Evolutionary conservation across 768 basidiomycete genomes (phyloP).

Genomic region (Lentinula raphanica): DNA sequence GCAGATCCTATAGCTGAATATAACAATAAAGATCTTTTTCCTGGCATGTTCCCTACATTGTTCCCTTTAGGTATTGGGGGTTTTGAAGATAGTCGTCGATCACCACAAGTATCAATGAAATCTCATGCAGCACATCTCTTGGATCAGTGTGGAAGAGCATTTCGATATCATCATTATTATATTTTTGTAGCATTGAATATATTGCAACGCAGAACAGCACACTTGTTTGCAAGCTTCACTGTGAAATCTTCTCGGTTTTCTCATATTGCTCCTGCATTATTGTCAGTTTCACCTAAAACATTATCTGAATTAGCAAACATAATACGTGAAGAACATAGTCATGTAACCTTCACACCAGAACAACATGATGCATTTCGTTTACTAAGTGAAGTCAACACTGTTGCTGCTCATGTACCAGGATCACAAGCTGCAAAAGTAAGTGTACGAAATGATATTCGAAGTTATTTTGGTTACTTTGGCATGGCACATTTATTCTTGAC

Average conservation of each 20-base stretch:
- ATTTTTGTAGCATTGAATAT: constrained; percentile 13
- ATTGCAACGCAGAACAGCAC: constrained; percentile 7
- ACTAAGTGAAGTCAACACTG: constrained; percentile 22
- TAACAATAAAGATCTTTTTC: neutral
- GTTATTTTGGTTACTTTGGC: constrained; percentile 24
- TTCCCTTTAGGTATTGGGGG: constrained; percentile 9
- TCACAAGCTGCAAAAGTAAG: constrained; percentile 23
- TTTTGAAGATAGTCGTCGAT: neutral
- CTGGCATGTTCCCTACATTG: too few species aligned
- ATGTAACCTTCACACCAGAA: neutral
- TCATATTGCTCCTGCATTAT: neutral
- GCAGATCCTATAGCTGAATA: constrained; percentile 7
- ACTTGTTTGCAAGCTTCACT: neutral
- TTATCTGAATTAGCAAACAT: neutral
- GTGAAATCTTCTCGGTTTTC: neutral
- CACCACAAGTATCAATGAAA: neutral
- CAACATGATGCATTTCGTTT: constrained; percentile 18
- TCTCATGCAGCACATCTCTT: constrained; percentile 2
- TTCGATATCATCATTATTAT: constrained; percentile 12
- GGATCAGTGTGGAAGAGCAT: constrained; percentile 5
- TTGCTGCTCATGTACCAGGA: constrained; percentile 25
- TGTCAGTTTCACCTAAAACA: neutral
- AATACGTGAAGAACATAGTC: neutral
- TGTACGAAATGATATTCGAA: constrained; percentile 18
- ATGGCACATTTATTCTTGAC: constrained; percentile 23